Conservation (phyloP, 2,329 filamentous ascomycete species). For the Alternaria panax region DNA sequence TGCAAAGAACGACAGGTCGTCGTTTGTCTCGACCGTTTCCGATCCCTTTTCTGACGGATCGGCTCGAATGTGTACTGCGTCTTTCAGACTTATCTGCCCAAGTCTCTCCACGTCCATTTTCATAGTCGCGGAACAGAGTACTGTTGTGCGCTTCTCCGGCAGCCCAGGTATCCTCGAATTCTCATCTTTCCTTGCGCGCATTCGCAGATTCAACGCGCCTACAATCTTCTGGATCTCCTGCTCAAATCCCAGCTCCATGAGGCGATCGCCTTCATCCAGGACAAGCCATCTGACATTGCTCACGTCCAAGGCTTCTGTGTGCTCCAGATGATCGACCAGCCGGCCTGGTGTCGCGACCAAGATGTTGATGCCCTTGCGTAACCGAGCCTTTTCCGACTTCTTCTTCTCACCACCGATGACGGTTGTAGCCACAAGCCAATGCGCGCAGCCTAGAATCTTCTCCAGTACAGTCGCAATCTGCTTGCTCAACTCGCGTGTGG, state of each 20-base stretch:
- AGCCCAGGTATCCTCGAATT: conserved; percentile 69
- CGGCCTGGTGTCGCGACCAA: conserved; percentile 93
- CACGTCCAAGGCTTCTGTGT: conserved; percentile 88
- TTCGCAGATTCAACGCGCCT: conserved; percentile 73
- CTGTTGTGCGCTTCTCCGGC: conserved; percentile 78
- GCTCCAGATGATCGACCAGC: conserved; percentile 87
- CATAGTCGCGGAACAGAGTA: conserved; percentile 96
- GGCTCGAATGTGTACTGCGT: conserved; percentile 85
- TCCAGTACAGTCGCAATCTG: conserved; percentile 91
- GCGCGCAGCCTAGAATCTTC: conserved; percentile 82
- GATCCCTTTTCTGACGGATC: conserved; percentile 63
- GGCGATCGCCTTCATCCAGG: conserved; percentile 92
- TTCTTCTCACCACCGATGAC: conserved; percentile 77
- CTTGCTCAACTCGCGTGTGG: conserved; percentile 91
- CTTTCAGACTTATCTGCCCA: conserved; percentile 92
- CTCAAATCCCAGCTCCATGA: conserved; percentile 98
- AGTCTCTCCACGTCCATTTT: conserved; percentile 96
- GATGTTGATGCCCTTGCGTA: conserved; percentile 95
- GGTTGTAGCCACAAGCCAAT: conserved; percentile 92
- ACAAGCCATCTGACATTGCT: conserved; percentile 92
- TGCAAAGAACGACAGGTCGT: conserved; percentile 72
- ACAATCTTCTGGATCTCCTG: conserved; percentile 91
- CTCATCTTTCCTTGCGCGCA: conserved; percentile 65
- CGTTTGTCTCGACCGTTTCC: conserved; percentile 53
- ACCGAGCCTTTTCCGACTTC: conserved; percentile 86